Evolutionary conservation across 1,284 basidiomycete genomes (phyloP), one percentile per base, ranked within the genome.

Genomic region (Lignosus rhinocerotis): DNA sequence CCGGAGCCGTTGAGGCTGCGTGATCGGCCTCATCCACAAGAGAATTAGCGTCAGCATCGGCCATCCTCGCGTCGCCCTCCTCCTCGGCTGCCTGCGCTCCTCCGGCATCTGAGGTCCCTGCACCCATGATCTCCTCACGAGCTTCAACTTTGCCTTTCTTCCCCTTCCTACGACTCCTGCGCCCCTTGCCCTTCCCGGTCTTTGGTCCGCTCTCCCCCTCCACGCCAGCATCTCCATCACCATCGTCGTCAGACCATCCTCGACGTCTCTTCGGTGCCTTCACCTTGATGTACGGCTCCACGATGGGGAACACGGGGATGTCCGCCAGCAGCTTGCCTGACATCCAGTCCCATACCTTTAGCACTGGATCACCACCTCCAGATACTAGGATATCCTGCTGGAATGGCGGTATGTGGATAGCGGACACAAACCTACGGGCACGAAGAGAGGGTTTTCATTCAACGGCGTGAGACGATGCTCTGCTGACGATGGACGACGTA

Each of bases 281-380:
- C 9, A 92, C 83, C 43, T 74, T 79, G 46, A 94, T 81, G 64
- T 83, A 87, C 0, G 87, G 85, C 55, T 82, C 77, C 3, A 92
- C 82, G 0, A 72, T 68, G 1, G 84, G 76, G 50, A 76, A 73
- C 31, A 95, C 76, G 3, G 74, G 71, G 12, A 95, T 75, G 31
- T 85, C 80, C 34, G 76, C 73, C 17, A 80, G 70, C 25, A 84
- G 71, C 43, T 66, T 66, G 0, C 92, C 93, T 0, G 75, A 76
- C 70, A 83, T 79, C 89, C 90, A 93, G 61, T 92, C 82, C 90
- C 93, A 96, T 16, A 94, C 67, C 69, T 89, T 87, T 21, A 97
- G 72, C 49, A 80, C 75, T 0, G 83, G 76, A 68, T 96, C 94
- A 0, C 94, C 95, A n/a, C 95, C 95, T 1, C 90, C 95, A 0